phyloP scores from a whole-genome alignment of 2,329 filamentous ascomycete genomes.

The Eurotiales sp. region DNA sequence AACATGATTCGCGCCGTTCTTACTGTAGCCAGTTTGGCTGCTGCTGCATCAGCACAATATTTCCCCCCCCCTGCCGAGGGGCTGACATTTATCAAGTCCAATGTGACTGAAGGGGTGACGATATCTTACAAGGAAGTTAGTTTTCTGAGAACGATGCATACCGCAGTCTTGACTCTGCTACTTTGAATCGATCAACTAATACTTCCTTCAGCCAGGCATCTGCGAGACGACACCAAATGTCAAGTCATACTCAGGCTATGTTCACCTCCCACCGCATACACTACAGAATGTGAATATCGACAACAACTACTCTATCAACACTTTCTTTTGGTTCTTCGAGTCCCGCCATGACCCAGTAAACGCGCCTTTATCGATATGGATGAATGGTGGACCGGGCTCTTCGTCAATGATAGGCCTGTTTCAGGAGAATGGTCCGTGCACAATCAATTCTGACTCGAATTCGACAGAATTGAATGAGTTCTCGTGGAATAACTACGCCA shows the following conservation, averaged over 20 bases:
- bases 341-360: conserved; percentile 42
- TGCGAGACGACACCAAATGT: conserved; percentile 57
- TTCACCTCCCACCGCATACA: conserved; percentile 51
- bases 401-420: conserved; percentile 40
- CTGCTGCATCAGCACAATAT: conserved; percentile 27
- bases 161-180: too few species aligned
- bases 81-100: conserved; percentile 41
- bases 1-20: conserved; percentile 9
- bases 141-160: too few species aligned
- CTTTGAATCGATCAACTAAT: too few species aligned
- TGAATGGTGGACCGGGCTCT: conserved; percentile 48
- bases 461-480: conserved; percentile 46
- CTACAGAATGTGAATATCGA: conserved; percentile 35
- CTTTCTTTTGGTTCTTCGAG: conserved; percentile 65
- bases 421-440: conserved; percentile 44
- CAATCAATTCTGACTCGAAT: conserved; percentile 41
- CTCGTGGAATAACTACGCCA: conserved; percentile 59
- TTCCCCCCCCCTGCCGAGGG: conserved; percentile 42
- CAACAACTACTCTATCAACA: conserved; percentile 58
- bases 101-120: conserved; percentile 39
- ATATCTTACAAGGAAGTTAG: conserved; percentile 47
- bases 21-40: conserved; percentile 15
- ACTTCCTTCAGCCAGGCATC: conserved; percentile 40
- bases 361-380: conserved; percentile 44
- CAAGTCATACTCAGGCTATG: conserved; percentile 57